Conservation (phyloP, 1,284 basidiomycete species). For the Sanguinoderma infundibulare region DNA sequence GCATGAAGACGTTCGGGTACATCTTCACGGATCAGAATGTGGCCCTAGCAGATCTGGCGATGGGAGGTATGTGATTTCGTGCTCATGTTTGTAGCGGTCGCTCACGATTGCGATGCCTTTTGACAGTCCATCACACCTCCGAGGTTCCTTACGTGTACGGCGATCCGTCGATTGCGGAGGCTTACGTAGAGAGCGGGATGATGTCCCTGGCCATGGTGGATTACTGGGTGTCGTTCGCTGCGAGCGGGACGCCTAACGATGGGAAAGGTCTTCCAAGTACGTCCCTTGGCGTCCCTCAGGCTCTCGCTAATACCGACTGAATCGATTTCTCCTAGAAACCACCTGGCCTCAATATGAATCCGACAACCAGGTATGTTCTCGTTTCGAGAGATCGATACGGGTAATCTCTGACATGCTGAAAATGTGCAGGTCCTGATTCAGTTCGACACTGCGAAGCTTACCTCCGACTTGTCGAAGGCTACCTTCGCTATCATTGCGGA, state of each 20-base stretch:
- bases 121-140: conserved; percentile 42
- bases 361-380: conserved; percentile 11
- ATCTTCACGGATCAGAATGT: conserved; percentile 49
- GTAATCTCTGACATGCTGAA: too few species aligned
- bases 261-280: conserved; percentile 40
- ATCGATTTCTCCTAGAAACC: conserved; percentile 14
- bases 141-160: conserved; percentile 49
- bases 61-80: neutral
- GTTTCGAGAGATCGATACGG: too few species aligned
- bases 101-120: neutral
- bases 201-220: conserved; percentile 49
- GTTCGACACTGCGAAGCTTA: conserved; percentile 7
- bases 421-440: conserved; percentile 19
- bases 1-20: neutral
- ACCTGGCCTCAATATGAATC: conserved; percentile 23
- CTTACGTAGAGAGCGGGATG: conserved; percentile 29
- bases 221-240: conserved; percentile 59
- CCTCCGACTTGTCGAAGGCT: conserved; percentile 1
- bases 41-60: neutral
- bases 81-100: neutral
- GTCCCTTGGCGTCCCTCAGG: conserved; percentile 6
- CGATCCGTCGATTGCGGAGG: conserved; percentile 19
- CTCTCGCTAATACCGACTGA: neutral
- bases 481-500: conserved; percentile 20
- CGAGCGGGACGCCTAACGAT: conserved; percentile 53